phyloP scores from a whole-genome alignment of 768 basidiomycete genomes.

The Mycena epipterygia region DNA sequence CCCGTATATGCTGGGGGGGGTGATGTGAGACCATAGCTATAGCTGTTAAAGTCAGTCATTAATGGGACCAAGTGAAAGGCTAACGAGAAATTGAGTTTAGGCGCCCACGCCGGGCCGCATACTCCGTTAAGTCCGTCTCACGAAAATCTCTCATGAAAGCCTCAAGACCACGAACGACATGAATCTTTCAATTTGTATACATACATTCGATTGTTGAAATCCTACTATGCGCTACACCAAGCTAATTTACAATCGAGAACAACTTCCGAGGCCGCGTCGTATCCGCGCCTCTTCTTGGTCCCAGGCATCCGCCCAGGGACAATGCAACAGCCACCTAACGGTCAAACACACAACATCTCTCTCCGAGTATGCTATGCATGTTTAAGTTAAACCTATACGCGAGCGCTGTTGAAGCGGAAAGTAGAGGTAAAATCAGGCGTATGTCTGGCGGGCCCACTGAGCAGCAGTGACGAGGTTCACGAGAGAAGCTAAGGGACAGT shows the following conservation, averaged over 20 bases:
- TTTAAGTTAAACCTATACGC: conserved; percentile 68
- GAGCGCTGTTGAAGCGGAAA: conserved; percentile 94
- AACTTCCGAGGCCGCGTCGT: conserved; percentile 16
- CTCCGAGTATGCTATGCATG: conserved; percentile 35
- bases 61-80: not conserved
- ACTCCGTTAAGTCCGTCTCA: too few relatives aligned
- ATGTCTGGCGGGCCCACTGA: conserved; percentile 90
- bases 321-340: conserved; percentile 67
- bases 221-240: conserved; percentile 23
- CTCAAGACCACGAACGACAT: too few relatives aligned
- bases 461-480: conserved; percentile 91
- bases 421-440: conserved; percentile 70
- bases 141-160: too few relatives aligned
- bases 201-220: conserved; percentile 35
- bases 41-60: not conserved
- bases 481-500: conserved; percentile 69
- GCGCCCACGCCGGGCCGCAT: too few relatives aligned
- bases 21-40: not conserved
- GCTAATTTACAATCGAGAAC: conserved; percentile 29
- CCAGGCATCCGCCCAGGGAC: conserved; percentile 31
- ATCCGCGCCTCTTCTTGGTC: conserved; percentile 18
- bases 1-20: not conserved
- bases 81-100: not conserved
- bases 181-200: too few relatives aligned
- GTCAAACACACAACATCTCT: conserved; percentile 58